Percentiles rank a stretch among this genome's conserved stretches.
Conservation (phyloP, 2,329 filamentous ascomycete species). For the Colletotrichum costaricense region DNA sequence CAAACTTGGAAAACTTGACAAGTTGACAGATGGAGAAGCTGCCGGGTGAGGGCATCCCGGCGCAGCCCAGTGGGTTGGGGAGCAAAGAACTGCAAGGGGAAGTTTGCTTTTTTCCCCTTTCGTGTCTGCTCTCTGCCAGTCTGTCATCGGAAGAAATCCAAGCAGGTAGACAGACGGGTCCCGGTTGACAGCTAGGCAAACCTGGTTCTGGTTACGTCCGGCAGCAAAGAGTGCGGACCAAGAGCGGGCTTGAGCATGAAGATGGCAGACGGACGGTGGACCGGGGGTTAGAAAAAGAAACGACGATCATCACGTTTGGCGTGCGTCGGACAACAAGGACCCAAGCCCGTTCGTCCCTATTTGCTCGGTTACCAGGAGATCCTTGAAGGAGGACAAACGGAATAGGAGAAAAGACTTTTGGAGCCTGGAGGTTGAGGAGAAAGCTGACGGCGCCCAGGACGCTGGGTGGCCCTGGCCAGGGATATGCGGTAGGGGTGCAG, state of each 20-base stretch:
- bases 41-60: neutral
- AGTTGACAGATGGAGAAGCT: neutral
- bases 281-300: conserved; percentile 10
- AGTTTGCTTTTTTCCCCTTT: conserved; percentile 3
- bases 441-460: conserved; percentile 1
- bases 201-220: neutral
- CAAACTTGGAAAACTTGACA: neutral
- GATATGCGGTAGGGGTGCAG: conserved; percentile 20
- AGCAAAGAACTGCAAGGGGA: neutral
- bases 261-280: conserved; percentile 3
- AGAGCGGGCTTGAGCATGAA: neutral
- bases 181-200: neutral
- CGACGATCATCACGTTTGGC: conserved; percentile 20
- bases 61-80: neutral
- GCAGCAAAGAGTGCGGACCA: neutral
- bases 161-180: neutral
- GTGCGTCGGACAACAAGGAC: conserved; percentile 23
- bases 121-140: neutral
- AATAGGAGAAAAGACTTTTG: neutral
- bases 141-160: neutral
- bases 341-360: neutral
- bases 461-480: conserved; percentile 24
- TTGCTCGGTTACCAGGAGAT: conserved; percentile 9
- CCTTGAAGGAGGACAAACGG: neutral
- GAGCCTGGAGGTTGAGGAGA: neutral